Evolutionary conservation across 805 yeast species (phyloP), one percentile per base, ranked within the genome.

Genomic region (Zygoascus biomembranicola): DNA sequence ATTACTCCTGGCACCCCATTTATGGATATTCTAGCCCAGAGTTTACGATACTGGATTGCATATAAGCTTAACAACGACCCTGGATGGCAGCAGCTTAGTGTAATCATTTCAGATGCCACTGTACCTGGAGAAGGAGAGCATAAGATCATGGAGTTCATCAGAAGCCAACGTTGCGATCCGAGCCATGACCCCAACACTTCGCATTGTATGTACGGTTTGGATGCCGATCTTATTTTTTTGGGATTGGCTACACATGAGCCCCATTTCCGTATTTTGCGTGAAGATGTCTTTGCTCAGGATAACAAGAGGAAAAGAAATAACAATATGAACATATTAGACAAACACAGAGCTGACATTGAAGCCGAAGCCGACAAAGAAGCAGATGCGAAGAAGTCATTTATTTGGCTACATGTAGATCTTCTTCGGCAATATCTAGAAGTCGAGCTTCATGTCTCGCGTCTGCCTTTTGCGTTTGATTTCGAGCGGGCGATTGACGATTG

Each of bases 101-200:
- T 94, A 5, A 86, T 94, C 23, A 84, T 94, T 47, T 85, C 95
- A 63, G 99, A 92, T 67, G 96, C 97, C 32, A 84, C 95, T 0
- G 98, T 92, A 13, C 99, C 99, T 1, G 99, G 99, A 57, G 99
- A 94, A 76, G 99, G 99, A 66, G 99, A 94, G 69, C 99, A 94
- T 73, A 94, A 94, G 69, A 84, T 94, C 62, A 94, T 94, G 99
- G 90, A 86, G 63, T 94, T 90, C 66, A 86, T 94, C 54, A 80
- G 99, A 64, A 80, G 87, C 43, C 98, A 90, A 67, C 77, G 98
- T 61, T 79, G 85, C 43, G 94, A 87, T 61, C 87, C 95, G 0
- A 82, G 83, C 64, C 87, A 92, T 69, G 80, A 88, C 64, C 96
- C 98, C 51, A 92, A 94, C 67, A 90, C 97, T 1, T 77, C 82